Base-by-base conservation (phyloP, 306 rosid species). In the Inga oerstediana region DNA sequence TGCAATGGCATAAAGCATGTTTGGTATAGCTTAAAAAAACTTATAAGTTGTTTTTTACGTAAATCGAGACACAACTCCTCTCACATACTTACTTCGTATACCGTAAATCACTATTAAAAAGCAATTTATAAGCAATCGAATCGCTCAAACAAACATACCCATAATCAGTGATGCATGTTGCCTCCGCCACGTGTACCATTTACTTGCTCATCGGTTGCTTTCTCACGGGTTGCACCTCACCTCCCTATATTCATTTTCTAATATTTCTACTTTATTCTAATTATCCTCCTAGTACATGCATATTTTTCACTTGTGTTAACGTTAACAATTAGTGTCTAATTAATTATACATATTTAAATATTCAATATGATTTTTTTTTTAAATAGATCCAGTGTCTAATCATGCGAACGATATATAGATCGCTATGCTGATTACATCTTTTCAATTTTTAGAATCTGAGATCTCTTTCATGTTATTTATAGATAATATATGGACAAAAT, bases 141-240 rank as follows among this genome's bases (percentile, higher is more conserved):
- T n/a, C n/a, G n/a, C n/a, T n/a, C n/a, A n/a, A n/a, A n/a, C n/a
- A n/a, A n/a, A n/a, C n/a, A n/a, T n/a, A n/a, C n/a, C n/a, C n/a
- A n/a, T 37, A 54, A 7, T 24, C 79, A 13, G 66, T 32, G 48
- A 10, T 32, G 17, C 65, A n/a, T 6, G n/a, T 7, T 34, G 32
- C 39, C 68, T 51, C 79, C 68, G 34, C 79, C 79, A 75, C 68
- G 79, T 56, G 79, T 37, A 17, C 68, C 66, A 5, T 54, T 75
- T 22, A 24, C 15, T 30, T 72, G 11, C 13, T 45, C 0, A 54
- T 75, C 67, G 66, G 68, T 20, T 54, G 45, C 8, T 59, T 39
- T 10, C 15, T 75, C 79, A 75, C 79, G 49, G 45, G 67, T 75
- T 56, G 8, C 72, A 34, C 17, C 41, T 12, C 69, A 27, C 39